Evolutionary conservation across 257 asterid species (phyloP), one percentile per base, ranked within the genome.

Genomic region (Primulina tabacum): DNA sequence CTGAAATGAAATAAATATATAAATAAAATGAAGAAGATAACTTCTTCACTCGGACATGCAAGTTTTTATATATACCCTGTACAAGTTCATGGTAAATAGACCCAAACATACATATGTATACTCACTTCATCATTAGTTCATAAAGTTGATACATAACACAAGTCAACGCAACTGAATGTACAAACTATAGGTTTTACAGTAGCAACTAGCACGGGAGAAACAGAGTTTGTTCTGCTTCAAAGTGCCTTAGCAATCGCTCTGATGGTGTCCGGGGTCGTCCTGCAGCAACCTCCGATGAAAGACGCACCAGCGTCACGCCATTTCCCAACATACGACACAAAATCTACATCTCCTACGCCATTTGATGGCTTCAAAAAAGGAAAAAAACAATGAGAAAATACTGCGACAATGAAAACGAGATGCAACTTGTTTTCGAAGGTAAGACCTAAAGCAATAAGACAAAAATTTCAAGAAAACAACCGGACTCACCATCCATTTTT

Each of bases 251-350:
- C 80, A 73, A 92, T 90, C 53, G 85, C 96, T 74, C 82, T 84
- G 24, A 90, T 75, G 61, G 98, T 90, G 32, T 84, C 76, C 0
- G 97, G 96, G 1, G 97, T 90, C 7, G 97, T 92, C 70, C 95
- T 82, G 80, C 98, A 90, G 50, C 97, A 92, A 37, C 98, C 98
- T 76, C 98, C 97, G 1, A 90, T 33, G 0, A 92, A 83, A 28
- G 89, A 86, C 9, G 95, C 98, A 64, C 98, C 97, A 0, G 89
- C 88, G 4, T 90, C 92, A 3, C 76, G 73, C 98, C 98, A 92
- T 73, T 88, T 88, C 75, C 80, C 85, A 14, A 90, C 95, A 6
- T 85, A 85, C 8, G 97, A 80, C 62, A 88, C 92, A 6, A 90
- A 88, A 77, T 87, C 95, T 2, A 70, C 91, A 5, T 83, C 87